Conservation (phyloP, 2,329 filamentous ascomycete genomes). For the Xylariaceae sp. region DNA sequence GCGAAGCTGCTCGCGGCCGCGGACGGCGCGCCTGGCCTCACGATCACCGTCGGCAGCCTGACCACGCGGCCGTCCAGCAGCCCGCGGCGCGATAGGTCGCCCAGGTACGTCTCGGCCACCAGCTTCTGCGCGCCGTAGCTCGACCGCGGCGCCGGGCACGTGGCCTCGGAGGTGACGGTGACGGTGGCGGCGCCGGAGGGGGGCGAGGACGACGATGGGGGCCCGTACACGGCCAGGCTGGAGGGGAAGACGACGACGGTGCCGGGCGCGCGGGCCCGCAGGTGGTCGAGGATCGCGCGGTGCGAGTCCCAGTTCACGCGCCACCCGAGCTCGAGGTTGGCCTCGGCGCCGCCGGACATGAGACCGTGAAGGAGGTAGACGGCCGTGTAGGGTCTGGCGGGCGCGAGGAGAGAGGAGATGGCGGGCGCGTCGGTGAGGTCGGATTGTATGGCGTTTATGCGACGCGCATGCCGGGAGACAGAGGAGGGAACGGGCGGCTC, state of each 20-base stretch:
- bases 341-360: neutral
- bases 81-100: neutral
- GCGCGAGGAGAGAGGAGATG: neutral
- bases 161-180: neutral
- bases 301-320: neutral
- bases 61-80: neutral
- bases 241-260: neutral
- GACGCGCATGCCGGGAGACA: neutral
- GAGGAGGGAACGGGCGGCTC: too few relatives aligned
- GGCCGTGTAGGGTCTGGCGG: neutral
- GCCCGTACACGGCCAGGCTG: neutral
- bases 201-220: neutral
- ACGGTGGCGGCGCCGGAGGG: neutral
- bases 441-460: neutral
- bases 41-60: neutral
- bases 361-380: neutral
- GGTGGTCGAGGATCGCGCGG: neutral
- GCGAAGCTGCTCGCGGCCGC: neutral
- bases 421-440: neutral
- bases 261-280: neutral
- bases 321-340: neutral
- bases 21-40: neutral
- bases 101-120: neutral
- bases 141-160: too few relatives aligned
- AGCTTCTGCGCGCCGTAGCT: neutral